phyloP scores from a whole-genome alignment of 2,329 filamentous ascomycete species.

The Bimuria novae-zelandiae region DNA sequence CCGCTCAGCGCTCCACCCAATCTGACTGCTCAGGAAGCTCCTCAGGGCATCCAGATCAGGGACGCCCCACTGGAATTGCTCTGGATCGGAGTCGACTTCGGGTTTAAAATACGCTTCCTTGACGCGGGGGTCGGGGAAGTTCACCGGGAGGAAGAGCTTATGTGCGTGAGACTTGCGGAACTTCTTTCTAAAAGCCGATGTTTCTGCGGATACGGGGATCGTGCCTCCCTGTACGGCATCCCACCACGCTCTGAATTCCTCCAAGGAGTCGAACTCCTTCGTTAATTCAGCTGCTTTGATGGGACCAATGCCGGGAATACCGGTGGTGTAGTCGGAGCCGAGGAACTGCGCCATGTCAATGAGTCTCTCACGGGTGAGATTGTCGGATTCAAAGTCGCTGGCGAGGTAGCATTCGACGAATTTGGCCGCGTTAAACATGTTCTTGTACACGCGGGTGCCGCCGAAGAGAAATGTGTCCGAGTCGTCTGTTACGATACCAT shows the following conservation, averaged over 20 bases:
- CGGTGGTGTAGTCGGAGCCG: conserved; percentile 94
- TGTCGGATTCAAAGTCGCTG: conserved; percentile 83
- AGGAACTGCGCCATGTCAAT: conserved; percentile 90
- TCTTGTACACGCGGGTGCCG: conserved; percentile 95
- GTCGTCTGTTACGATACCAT: conserved; percentile 97
- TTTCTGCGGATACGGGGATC: conserved; percentile 64
- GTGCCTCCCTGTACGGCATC: conserved; percentile 69
- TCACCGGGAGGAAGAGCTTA: conserved; percentile 82
- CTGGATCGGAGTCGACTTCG: conserved; percentile 78
- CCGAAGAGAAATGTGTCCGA: conserved; percentile 97
- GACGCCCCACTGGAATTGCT: conserved; percentile 92
- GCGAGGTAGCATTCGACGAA: conserved; percentile 95
- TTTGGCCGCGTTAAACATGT: conserved; percentile 99
- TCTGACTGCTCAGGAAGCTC: conserved; percentile 83
- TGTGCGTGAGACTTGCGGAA: conserved; percentile 79
- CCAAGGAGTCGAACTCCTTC: conserved; percentile 79
- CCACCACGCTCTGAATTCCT: conserved; percentile 90
- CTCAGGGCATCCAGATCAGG: conserved; percentile 87
- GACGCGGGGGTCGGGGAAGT: conserved; percentile 79
- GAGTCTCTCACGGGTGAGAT: conserved; percentile 81
- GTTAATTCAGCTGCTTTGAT: conserved; percentile 94
- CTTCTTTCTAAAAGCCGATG: conserved; percentile 75
- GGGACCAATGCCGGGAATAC: conserved; percentile 85
- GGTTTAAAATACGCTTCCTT: conserved; percentile 83
- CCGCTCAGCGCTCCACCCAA: conserved; percentile 89